Evolutionary conservation across 2,329 filamentous ascomycete species (phyloP).

Genomic region (Sporothrix humicola): DNA sequence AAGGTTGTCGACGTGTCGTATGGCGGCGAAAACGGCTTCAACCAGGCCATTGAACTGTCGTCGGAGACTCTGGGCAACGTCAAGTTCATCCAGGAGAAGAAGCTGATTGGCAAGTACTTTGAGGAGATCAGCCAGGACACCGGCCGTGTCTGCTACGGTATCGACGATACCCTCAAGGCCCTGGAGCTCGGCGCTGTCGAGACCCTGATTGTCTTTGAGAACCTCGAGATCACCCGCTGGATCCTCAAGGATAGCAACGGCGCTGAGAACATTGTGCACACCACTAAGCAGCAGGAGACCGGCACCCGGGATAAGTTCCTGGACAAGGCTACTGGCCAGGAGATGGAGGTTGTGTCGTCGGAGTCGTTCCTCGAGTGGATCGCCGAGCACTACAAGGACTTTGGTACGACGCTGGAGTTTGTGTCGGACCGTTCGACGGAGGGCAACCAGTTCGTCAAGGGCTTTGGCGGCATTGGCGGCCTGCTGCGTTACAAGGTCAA

Average conservation of each 20-base stretch:
- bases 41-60: constrained; percentile 96
- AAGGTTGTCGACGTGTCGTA: constrained; percentile 99
- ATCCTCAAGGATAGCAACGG: constrained; percentile 80
- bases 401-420: constrained; percentile 93
- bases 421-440: constrained; percentile 97
- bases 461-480: constrained; percentile 97
- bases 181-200: constrained; percentile 95
- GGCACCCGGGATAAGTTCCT: constrained; percentile 81
- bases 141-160: constrained; percentile 95
- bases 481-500: constrained; percentile 99
- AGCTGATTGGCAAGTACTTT: constrained; percentile 98
- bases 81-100: constrained; percentile 99
- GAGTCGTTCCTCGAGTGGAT: constrained; percentile 99
- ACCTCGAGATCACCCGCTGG: constrained; percentile 93
- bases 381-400: constrained; percentile 97
- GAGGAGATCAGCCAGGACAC: constrained; percentile 98
- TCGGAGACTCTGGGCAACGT: constrained; percentile 97
- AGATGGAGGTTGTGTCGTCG: constrained; percentile 92
- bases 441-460: constrained; percentile 99
- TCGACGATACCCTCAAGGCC: constrained; percentile 96
- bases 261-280: constrained; percentile 77
- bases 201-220: constrained; percentile 95
- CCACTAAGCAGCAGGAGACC: constrained; percentile 82
- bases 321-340: constrained; percentile 93
- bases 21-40: constrained; percentile 98